Conservation (phyloP, 1,284 basidiomycete species). For the Ceratobasidium sp. region DNA sequence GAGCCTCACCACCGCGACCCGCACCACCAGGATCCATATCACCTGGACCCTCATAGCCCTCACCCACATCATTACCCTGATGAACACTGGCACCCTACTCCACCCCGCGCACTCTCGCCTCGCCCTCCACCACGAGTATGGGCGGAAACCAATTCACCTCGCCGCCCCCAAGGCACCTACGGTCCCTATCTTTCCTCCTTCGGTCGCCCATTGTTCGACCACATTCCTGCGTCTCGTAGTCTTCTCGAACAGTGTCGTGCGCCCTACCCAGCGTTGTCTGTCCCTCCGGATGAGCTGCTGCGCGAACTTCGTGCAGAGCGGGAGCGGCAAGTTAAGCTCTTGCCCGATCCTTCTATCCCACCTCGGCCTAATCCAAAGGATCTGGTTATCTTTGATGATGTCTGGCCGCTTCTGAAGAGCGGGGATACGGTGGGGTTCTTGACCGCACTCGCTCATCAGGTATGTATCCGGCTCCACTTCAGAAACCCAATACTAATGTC, state of each 20-base stretch:
- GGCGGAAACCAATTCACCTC: too few relatives aligned
- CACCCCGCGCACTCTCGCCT: too few relatives aligned
- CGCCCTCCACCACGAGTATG: too few relatives aligned
- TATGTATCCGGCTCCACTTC: background rate
- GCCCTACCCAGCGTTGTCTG: background rate
- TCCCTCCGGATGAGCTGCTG: background rate
- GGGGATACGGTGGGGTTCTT: background rate
- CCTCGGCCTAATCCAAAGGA: background rate
- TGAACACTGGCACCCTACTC: too few relatives aligned
- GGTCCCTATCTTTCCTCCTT: background rate
- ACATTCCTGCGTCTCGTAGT: background rate
- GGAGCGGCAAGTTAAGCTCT: background rate
- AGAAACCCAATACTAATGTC: background rate
- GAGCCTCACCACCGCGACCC: too few relatives aligned
- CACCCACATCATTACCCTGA: too few relatives aligned
- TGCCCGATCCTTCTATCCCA: background rate
- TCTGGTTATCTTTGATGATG: background rate
- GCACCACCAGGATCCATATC: too few relatives aligned
- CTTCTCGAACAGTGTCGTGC: background rate
- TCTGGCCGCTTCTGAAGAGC: background rate
- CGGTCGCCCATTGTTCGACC: background rate
- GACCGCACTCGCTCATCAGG: slow-evolving; percentile 6
- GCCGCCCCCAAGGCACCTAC: too few relatives aligned
- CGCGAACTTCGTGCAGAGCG: slow-evolving; percentile 8
- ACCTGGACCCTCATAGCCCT: too few relatives aligned